These are phyloP conservation scores for Lasiosphaeris hirsuta DNA, from an alignment of 495 filamentous ascomycete genomes.

Conservation along the genomic window DNA sequence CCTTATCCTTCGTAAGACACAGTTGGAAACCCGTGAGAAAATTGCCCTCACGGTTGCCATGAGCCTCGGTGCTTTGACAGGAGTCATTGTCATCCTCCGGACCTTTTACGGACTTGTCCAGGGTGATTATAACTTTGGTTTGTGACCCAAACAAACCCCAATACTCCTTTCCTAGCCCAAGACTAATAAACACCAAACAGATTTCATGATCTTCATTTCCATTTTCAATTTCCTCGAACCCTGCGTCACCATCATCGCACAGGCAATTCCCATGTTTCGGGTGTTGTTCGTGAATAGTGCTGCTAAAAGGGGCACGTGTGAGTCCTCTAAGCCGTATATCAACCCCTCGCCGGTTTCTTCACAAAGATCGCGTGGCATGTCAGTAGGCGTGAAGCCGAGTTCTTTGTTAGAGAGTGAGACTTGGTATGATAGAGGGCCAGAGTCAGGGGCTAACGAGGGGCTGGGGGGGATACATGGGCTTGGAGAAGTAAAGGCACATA, in stretches of 20 bases:
- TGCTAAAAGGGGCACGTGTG: too few relatives aligned
- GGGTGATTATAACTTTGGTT: constrained; percentile 17
- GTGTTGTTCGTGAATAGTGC: constrained; percentile 19
- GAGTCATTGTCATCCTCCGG: constrained; percentile 16
- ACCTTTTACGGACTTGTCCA: constrained; percentile 14
- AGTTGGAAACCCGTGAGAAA: constrained; percentile 31
- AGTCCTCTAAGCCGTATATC: too few relatives aligned
- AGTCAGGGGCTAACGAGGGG: too few relatives aligned
- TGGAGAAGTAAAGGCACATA: too few relatives aligned
- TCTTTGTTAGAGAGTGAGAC: too few relatives aligned
- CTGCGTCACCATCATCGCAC: constrained; percentile 20
- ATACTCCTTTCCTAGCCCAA: background rate
- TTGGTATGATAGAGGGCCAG: too few relatives aligned
- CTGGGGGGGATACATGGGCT: too few relatives aligned
- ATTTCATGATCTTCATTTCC: constrained; percentile 22
- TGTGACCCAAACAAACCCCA: background rate
- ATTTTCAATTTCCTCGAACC: constrained; percentile 27
- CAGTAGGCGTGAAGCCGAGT: too few relatives aligned
- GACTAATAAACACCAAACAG: constrained; percentile 3
- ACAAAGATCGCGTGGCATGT: too few relatives aligned
- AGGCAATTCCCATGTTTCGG: constrained; percentile 24
- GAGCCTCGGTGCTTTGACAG: constrained; percentile 30
- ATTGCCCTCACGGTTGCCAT: constrained; percentile 31
- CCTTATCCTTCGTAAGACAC: constrained; percentile 28
- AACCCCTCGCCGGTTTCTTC: too few relatives aligned